These are phyloP conservation scores for Mrakia gelida DNA, from an alignment of 768 basidiomycete genomes.

Conservation along the genomic window DNA sequence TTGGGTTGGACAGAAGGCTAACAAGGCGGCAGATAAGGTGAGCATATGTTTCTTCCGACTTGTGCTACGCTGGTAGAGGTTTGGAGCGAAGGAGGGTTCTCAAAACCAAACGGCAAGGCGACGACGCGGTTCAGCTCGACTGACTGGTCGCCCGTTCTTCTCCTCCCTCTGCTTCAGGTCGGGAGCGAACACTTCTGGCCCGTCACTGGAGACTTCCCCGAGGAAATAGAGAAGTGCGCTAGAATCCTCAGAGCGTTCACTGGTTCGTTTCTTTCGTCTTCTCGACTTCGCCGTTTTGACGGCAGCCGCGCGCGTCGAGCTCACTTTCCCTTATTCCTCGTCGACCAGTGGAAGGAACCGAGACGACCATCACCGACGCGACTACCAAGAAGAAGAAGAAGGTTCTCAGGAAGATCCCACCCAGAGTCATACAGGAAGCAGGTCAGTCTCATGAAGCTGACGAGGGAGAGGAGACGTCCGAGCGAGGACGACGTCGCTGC, in stretches of 20 bases:
- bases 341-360: slow-evolving; percentile 32
- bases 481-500: not conserved
- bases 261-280: slow-evolving; percentile 31
- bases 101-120: not conserved
- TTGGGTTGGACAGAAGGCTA: slow-evolving; percentile 40
- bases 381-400: slow-evolving; percentile 35
- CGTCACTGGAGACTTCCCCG: slow-evolving; percentile 38
- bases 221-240: slow-evolving; percentile 44
- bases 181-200: slow-evolving; percentile 45
- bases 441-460: not conserved
- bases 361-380: slow-evolving; percentile 30
- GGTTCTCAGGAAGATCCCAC: slow-evolving; percentile 45
- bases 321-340: not conserved
- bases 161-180: slow-evolving; percentile 27
- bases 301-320: no score
- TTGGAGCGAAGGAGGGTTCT: not conserved
- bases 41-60: not conserved
- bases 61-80: no score
- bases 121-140: no score
- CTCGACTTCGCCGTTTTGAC: not conserved
- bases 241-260: slow-evolving; percentile 44
- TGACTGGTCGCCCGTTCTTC: no score
- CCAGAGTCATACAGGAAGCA: slow-evolving; percentile 23
- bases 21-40: slow-evolving; percentile 41
- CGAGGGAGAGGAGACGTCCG: not conserved